Base-by-base conservation (phyloP, 164 flowering plant species). In the Dillenia suffruticosa region DNA sequence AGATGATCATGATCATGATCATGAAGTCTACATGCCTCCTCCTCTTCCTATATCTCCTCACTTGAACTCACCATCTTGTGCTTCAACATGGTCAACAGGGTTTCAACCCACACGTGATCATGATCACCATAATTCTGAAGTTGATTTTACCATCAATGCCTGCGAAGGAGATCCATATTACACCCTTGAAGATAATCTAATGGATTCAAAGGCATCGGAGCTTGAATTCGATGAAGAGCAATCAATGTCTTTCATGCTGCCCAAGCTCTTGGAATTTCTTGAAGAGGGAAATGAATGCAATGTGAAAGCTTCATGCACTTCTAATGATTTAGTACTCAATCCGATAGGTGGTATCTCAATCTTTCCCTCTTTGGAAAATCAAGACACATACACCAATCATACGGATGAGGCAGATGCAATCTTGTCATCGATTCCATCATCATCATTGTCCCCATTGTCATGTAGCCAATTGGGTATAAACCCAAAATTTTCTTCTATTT, bases 401-500 rank as follows among this genome's bases (percentile, higher is more conserved):
- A 26, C 67, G 70, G 86, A 76, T 43, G 67, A 53, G 66, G 61
- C 74, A 40, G 76, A 76, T 49, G 62, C 71, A 44, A 53, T 71
- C 56, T 68, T 80, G 66, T 58, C 73, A 49, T 68, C 76, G 13
- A 26, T 62, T 8, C 66, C 69, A 26, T 58, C 72, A 22, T 58
- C 82, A 40, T 45, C 64, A 13, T 51, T 75, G 24, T 57, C 73
- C 14, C 54, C 65, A 16, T 54, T 74, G 32, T 61, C 66, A 62
- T 45, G 72, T 55, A 64, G 57, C 52, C 70, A 64, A 58, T 53
- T 69, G 69, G 59, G 62, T 24, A 49, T 69, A 58, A 78, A 71
- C 81, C 77, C 82, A 60, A 73, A 16, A 64, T 46, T 69, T 43
- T 59, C 66, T 65, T 60, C 68, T 59, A 65, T 67, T 59, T 79